Evolutionary conservation across 2,329 filamentous ascomycete genomes (phyloP).

Genomic region (Didymella segeticola): DNA sequence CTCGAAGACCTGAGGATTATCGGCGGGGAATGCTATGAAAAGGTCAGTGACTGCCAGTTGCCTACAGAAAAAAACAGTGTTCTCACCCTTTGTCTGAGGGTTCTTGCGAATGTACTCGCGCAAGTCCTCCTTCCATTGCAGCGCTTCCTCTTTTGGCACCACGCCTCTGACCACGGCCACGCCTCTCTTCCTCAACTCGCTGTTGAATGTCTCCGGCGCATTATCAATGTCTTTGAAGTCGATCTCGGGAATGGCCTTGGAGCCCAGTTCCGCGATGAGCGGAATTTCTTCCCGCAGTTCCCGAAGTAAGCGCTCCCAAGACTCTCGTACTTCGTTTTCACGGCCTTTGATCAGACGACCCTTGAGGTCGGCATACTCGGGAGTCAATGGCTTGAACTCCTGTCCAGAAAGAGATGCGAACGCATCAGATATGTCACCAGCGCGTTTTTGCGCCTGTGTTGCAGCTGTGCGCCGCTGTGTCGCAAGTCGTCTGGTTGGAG

Average conservation of each 20-base stretch:
- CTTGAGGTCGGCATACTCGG: constrained; percentile 56
- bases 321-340: constrained; percentile 56
- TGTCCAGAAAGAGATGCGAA: constrained; percentile 58
- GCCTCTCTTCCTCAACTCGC: constrained; percentile 64
- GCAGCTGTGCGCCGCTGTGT: constrained; percentile 37
- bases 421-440: constrained; percentile 59
- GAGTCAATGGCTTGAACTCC: constrained; percentile 52
- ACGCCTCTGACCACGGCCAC: constrained; percentile 58
- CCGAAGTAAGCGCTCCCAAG: constrained; percentile 56
- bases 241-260: constrained; percentile 55
- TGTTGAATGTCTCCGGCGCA: constrained; percentile 62
- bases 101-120: constrained; percentile 55
- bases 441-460: constrained; percentile 51
- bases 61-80: neutral
- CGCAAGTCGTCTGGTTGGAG: constrained; percentile 25
- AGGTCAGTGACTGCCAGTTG: constrained; percentile 20
- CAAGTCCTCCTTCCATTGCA: constrained; percentile 54
- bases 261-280: constrained; percentile 51
- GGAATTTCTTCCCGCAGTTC: constrained; percentile 54
- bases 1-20: constrained; percentile 59
- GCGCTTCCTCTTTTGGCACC: constrained; percentile 52
- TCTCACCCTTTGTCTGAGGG: constrained; percentile 51
- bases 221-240: constrained; percentile 55
- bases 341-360: constrained; percentile 52
- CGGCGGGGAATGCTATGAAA: constrained; percentile 52